A percentile compares a stretch with the other conserved stretches of the same genome.
These are phyloP conservation scores for Boletus hoseneyae DNA, from an alignment of 1,284 basidiomycete genomes.

Conservation along the genomic window DNA sequence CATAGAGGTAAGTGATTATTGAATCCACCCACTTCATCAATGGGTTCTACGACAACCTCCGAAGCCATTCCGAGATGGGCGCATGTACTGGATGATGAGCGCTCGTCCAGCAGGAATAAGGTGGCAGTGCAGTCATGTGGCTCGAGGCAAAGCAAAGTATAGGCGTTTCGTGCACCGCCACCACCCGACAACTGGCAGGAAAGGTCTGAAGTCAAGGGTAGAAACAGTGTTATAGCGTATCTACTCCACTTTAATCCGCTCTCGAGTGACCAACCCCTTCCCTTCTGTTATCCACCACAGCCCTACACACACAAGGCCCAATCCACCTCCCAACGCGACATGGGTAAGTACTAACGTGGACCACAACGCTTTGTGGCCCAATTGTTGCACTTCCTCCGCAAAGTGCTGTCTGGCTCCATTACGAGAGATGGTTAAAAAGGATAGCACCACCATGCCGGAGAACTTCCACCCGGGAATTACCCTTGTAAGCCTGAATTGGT, in stretches of 20 bases:
- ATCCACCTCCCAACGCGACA: constrained; percentile 38
- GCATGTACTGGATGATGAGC: neutral
- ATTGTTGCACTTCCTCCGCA: constrained; percentile 20
- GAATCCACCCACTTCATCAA: constrained; percentile 30
- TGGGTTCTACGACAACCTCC: constrained; percentile 27
- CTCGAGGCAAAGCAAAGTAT: no score
- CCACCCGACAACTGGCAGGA: no score
- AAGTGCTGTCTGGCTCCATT: constrained; percentile 26
- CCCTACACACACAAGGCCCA: constrained; percentile 40
- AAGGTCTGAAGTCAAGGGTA: neutral
- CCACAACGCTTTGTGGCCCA: constrained; percentile 33
- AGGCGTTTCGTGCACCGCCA: no score
- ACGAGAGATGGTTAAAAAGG: constrained; percentile 30
- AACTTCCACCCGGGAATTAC: constrained; percentile 36
- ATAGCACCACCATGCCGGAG: constrained; percentile 28
- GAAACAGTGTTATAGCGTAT: neutral
- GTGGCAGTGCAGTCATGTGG: constrained; percentile 22
- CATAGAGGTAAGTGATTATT: constrained; percentile 1
- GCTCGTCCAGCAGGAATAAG: neutral
- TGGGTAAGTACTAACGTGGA: constrained; percentile 36
- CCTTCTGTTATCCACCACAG: constrained; percentile 45
- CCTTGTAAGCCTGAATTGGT: constrained; percentile 25
- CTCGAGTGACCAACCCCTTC: constrained; percentile 21
- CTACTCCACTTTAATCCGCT: constrained; percentile 24
- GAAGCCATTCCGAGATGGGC: constrained; percentile 23